Evolutionary conservation across 176 grass and related monocot genomes (phyloP), one percentile per base, ranked within the genome.

Genomic region (Tillandsia fasciculata): DNA sequence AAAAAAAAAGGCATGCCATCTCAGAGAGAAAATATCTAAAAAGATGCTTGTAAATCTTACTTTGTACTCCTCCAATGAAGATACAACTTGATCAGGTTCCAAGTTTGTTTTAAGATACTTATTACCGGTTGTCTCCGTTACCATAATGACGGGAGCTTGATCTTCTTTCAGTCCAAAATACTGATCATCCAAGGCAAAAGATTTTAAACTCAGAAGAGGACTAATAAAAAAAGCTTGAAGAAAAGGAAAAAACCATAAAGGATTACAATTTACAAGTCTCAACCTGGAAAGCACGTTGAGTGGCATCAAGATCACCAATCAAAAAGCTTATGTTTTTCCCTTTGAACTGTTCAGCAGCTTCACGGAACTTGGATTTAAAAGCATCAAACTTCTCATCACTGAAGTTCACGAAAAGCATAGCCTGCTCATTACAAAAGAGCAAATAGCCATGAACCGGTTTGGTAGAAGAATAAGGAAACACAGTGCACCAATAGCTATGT

Each of bases 331-430:
- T 79, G 65, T 87, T 99, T 66, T 88, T 80, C 48, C 76, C 80
- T 57, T 75, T 88, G 64, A 85, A 87, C 48, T 81, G 72, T 72
- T 61, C 84, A 52, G 94, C 94, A 64, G 80, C 82, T 71, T 83
- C 74, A 71, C 86, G 66, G 48, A 90, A 77, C 28, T 90, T 70
- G 20, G 74, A 78, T 81, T 87, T 99, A 75, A 85, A 99, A 54
- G 70, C 42, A 23, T 87, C 81, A 2, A 84, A 28, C 70, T 83
- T 87, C 48, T 86, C 51, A 1, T 76, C 76, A 2, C 71, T 70
- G 66, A 93, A 99, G 68, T 85, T 85, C 47, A 91, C 57, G 72
- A 99, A 99, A 79, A 93, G 84, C 94, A 99, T 83, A 65, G 94
- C 89, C 94, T 99, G 75, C 42, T 26, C 53, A 82, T 77, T 12